These are phyloP conservation scores for Colletotrichum limetticola DNA, from an alignment of 2,329 filamentous ascomycete genomes.

Conservation along the genomic window DNA sequence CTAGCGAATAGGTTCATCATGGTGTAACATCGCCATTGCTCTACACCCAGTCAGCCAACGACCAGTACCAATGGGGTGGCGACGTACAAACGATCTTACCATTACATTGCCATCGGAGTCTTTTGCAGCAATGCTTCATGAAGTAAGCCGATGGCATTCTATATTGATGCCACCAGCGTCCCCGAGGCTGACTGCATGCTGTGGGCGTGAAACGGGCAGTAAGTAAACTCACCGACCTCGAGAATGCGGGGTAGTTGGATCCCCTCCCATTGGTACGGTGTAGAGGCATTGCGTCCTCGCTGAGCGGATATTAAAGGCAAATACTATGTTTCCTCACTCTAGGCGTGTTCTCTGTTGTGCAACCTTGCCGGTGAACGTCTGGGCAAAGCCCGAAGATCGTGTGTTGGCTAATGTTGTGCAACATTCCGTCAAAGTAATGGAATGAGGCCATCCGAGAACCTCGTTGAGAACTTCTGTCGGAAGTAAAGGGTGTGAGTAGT, in stretches of 20 bases:
- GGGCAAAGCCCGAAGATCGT: background rate
- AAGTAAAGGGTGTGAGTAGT: background rate
- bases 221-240: background rate
- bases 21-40: background rate
- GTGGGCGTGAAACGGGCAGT: conserved; percentile 17
- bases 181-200: conserved; percentile 22
- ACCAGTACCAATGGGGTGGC: background rate
- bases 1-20: background rate
- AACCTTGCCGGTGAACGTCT: background rate
- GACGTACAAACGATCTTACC: background rate
- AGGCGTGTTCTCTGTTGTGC: background rate
- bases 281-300: background rate
- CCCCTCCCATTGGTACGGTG: background rate
- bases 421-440: background rate
- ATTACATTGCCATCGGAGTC: too few relatives aligned
- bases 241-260: conserved; percentile 3
- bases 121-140: background rate
- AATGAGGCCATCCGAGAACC: background rate
- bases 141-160: background rate
- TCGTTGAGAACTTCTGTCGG: too few relatives aligned
- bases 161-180: background rate
- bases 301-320: background rate
- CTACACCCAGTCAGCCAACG: background rate
- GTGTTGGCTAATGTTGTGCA: background rate
- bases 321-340: background rate